Evolutionary conservation across 306 rosid species (phyloP), one percentile per base, ranked within the genome.

Genomic region (Inga laurina): DNA sequence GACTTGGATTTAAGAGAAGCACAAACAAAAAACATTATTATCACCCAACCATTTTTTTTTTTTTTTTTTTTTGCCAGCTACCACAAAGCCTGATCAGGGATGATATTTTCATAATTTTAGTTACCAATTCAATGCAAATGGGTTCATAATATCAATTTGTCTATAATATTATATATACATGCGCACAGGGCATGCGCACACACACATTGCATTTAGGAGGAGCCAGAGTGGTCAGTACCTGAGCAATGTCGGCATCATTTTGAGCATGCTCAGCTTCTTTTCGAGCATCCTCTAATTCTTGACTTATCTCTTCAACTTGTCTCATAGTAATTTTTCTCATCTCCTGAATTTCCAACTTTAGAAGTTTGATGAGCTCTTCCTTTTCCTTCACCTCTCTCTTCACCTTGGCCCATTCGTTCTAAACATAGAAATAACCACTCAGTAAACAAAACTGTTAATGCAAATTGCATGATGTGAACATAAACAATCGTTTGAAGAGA

Each of bases 171-270:
- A 59, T 3, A 59, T 11, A 57, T 37, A 35, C 39, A 35, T 4
- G 14, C 10, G 35, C 35, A 0, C 0, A n/a, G n/a, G n/a, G n/a
- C n/a, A n/a, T n/a, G n/a, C n/a, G 39, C 39, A 0, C 3, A 0
- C 35, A 2, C 35, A 34, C 3, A 34, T 34, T 34, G 35, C 37
- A 34, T 4, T 34, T 34, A 34, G 37, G 4, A 34, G 4, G 37
- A 3, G 4, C 51, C 37, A 13, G 14, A 12, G 16, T 12, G 2
- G 21, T 49, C 56, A 15, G 4, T 43, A 70, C 75, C 75, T 64
- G 8, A 13, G 70, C 70, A 11, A 64, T 12, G 32, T 27, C 70
- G 13, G 39, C 7, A 70, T 21, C 75, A 4, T 41, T 70, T 8
- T 3, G 75, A 10, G 48, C 27, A 43, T 70, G 10, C 64, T 27